Percentiles rank a stretch among this genome's conserved stretches.
Conservation (phyloP, 768 basidiomycete genomes). For the Serendipita sp. region DNA sequence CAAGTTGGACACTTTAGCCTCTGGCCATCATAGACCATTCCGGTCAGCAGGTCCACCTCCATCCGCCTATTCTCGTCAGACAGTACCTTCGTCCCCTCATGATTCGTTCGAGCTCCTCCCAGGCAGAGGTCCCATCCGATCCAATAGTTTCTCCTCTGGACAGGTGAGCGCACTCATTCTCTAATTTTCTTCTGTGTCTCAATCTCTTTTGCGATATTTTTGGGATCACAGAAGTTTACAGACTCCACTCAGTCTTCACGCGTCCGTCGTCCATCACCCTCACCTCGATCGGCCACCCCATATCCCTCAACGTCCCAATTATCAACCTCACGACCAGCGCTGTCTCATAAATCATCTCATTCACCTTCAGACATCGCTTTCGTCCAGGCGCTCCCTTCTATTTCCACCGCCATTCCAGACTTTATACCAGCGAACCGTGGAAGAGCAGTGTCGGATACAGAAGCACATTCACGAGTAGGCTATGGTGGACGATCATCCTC, state of each 20-base stretch:
- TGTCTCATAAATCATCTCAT: neutral
- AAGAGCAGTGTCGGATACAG: constrained; percentile 1
- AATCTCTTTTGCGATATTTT: neutral
- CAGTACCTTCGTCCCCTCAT: neutral
- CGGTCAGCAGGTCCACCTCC: neutral
- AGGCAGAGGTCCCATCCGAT: neutral
- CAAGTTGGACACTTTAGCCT: neutral
- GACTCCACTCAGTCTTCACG: neutral
- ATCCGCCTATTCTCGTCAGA: neutral
- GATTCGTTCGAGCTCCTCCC: neutral
- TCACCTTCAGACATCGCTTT: neutral
- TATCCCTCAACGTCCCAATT: neutral
- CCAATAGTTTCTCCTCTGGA: neutral
- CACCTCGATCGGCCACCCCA: neutral
- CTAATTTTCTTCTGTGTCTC: neutral
- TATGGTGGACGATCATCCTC: neutral
- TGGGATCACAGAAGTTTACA: no score
- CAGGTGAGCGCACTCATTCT: neutral
- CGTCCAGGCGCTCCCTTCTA: neutral
- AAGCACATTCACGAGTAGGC: neutral
- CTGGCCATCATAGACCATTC: neutral
- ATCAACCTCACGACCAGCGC: neutral
- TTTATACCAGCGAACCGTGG: neutral
- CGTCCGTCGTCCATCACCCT: neutral
- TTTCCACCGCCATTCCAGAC: constrained; percentile 1